Evolutionary conservation across 768 basidiomycete species (phyloP).

Genomic region (Russula sp.): DNA sequence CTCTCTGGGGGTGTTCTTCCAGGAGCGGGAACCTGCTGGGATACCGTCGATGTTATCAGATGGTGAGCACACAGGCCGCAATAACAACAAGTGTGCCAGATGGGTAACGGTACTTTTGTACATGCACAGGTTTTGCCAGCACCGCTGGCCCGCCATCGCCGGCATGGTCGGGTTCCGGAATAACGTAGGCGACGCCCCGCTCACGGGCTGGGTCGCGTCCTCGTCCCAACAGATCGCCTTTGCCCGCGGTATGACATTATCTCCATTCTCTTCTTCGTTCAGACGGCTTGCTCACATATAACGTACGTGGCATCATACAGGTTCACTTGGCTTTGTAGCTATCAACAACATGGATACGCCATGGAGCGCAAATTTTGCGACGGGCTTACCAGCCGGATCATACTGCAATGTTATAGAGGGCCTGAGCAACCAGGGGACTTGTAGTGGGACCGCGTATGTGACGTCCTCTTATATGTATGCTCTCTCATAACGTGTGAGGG

Average conservation of each 20-base stretch:
- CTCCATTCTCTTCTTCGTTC: neutral
- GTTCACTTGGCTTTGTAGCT: slow-evolving; percentile 56
- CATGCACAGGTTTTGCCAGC: slow-evolving; percentile 51
- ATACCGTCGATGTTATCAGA: slow-evolving; percentile 51
- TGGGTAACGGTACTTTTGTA: neutral
- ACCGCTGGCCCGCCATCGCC: slow-evolving; percentile 53
- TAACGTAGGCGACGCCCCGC: slow-evolving; percentile 48
- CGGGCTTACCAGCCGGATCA: slow-evolving; percentile 52
- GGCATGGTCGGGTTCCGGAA: slow-evolving; percentile 65
- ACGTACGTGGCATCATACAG: slow-evolving; percentile 38
- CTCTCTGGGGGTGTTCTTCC: neutral
- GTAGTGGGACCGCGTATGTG: slow-evolving; percentile 49
- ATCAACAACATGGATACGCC: slow-evolving; percentile 61
- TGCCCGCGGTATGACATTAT: slow-evolving; percentile 46
- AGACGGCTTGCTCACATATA: neutral
- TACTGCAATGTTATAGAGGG: slow-evolving; percentile 69
- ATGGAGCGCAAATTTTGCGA: slow-evolving; percentile 57
- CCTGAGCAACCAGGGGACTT: slow-evolving; percentile 40
- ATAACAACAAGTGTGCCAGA: no score
- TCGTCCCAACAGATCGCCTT: slow-evolving; percentile 62
- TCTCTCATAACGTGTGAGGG: neutral
- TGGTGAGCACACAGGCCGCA: slow-evolving; percentile 36
- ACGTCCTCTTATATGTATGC: no score
- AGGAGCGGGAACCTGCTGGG: slow-evolving; percentile 51
- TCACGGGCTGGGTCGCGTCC: slow-evolving; percentile 59